Conservation (phyloP, 2,329 filamentous ascomycete species). For the Cladobotryum mycophilum region DNA sequence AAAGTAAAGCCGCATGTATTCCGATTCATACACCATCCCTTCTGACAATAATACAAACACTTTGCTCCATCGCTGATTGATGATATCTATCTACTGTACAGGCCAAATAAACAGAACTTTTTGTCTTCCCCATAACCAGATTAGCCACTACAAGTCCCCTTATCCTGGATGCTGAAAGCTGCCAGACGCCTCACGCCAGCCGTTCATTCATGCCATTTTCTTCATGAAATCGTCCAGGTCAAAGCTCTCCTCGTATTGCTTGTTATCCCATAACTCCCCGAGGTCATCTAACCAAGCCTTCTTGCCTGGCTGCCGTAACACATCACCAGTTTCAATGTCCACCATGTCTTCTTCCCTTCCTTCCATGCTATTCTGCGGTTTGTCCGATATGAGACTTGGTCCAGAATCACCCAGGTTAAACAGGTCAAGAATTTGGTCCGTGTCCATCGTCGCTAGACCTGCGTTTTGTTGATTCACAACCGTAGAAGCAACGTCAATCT, state of each 20-base stretch:
- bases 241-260: conserved; percentile 97
- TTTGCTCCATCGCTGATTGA: too few relatives aligned
- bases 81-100: conserved; percentile 6
- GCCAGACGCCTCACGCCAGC: not conserved
- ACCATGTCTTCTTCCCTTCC: conserved; percentile 80
- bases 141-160: not conserved
- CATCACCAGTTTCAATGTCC: conserved; percentile 84
- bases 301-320: conserved; percentile 91
- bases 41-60: too few relatives aligned
- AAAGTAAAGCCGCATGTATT: too few relatives aligned
- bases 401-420: conserved; percentile 84
- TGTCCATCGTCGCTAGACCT: conserved; percentile 91
- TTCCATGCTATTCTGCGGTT: conserved; percentile 51
- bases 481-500: conserved; percentile 96
- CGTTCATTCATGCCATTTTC: conserved; percentile 62
- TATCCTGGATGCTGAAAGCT: not conserved
- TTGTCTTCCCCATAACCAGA: not conserved
- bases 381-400: conserved; percentile 57
- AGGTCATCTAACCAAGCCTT: conserved; percentile 93
- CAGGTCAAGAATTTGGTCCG: conserved; percentile 92
- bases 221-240: conserved; percentile 92
- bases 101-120: not conserved
- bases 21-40: too few relatives aligned
- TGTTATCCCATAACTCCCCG: conserved; percentile 94
- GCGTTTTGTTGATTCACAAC: conserved; percentile 99